A percentile compares a stretch with the other conserved stretches of the same genome.
Conservation (phyloP, 2,329 filamentous ascomycete species). For the Ceratocystis colombiana region DNA sequence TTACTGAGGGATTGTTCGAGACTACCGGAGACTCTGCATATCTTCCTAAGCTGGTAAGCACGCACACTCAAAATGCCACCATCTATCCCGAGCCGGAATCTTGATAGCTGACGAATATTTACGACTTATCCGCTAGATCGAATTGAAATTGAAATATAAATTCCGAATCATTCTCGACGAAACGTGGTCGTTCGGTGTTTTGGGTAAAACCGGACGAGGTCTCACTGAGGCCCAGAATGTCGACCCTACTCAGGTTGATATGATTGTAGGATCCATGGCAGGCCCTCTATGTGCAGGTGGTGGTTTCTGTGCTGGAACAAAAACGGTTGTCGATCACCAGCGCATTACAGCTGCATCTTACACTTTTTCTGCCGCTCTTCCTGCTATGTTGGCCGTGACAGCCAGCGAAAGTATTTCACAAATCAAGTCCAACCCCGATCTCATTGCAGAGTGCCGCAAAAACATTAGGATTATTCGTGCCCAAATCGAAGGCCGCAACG, state of each 20-base stretch:
- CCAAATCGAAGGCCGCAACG: slow-evolving; percentile 83
- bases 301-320: slow-evolving; percentile 86
- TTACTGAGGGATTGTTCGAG: slow-evolving; percentile 92
- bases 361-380: slow-evolving; percentile 89
- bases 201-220: slow-evolving; percentile 82
- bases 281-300: slow-evolving; percentile 86
- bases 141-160: slow-evolving; percentile 92
- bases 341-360: slow-evolving; percentile 86
- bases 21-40: slow-evolving; percentile 75
- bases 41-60: slow-evolving; percentile 68
- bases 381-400: slow-evolving; percentile 89
- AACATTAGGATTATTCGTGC: slow-evolving; percentile 76
- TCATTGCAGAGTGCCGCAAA: slow-evolving; percentile 67
- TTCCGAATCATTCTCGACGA: slow-evolving; percentile 96
- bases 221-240: slow-evolving; percentile 96
- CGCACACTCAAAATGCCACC: neutral
- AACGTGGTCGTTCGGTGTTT: slow-evolving; percentile 91
- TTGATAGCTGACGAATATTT: slow-evolving; percentile 23
- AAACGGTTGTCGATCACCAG: slow-evolving; percentile 91
- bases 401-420: slow-evolving; percentile 82
- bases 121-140: slow-evolving; percentile 38
- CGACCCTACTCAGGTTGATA: slow-evolving; percentile 84
- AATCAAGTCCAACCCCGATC: slow-evolving; percentile 76
- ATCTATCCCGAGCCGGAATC: neutral
- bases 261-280: slow-evolving; percentile 89